Base-by-base conservation (phyloP, 192 early-diverging fungal species). In the Coemansia sp. region DNA sequence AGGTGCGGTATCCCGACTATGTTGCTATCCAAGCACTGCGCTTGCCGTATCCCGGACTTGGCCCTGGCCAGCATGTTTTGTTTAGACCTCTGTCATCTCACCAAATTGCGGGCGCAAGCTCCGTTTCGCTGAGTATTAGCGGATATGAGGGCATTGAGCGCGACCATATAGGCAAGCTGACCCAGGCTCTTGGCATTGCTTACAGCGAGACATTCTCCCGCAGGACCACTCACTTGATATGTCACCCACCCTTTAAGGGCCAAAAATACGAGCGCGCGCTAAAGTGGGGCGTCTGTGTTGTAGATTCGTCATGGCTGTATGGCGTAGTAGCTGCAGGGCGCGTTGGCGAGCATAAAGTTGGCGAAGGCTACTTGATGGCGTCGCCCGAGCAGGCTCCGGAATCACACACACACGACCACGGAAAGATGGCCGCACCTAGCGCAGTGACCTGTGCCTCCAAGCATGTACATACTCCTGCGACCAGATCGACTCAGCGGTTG, bases 241-340 rank as follows among this genome's bases (percentile, higher is more conserved):
- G 86, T 58, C 71, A 58, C 0, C 64, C 75, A 14, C 81, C 82
- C 17, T 72, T 68, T 35, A 69, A 63, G 33, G 89, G 89, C 10
- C 82, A 77, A 21, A 90, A 90, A 45, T 90, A 84, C 53, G 83
- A 88, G 49, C 86, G 83, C 40, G 89, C 89, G 1, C 21, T 81
- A 38, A 85, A 89, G 53, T 83, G 83, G 84, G 84, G 81, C 42
- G 80, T 87, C 17, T 76, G 83, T 26, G 77, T 85, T 49, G 83
- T 86, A 2, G 84, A 74, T 5, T 79, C 83, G 11, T 70, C 80
- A 29, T 91, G 78, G 78, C 11, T 76, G 13, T 76, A 71, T 22
- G 36, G 36, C 5, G 18, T 80, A 29, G 59, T 53, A 14, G 38
- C 38, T 15, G 17, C 56, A 29, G 49, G 32, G 18, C 11, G 18